Evolutionary conservation across 2,329 filamentous ascomycete genomes (phyloP).

Genomic region (Cytospora chrysosperma): DNA sequence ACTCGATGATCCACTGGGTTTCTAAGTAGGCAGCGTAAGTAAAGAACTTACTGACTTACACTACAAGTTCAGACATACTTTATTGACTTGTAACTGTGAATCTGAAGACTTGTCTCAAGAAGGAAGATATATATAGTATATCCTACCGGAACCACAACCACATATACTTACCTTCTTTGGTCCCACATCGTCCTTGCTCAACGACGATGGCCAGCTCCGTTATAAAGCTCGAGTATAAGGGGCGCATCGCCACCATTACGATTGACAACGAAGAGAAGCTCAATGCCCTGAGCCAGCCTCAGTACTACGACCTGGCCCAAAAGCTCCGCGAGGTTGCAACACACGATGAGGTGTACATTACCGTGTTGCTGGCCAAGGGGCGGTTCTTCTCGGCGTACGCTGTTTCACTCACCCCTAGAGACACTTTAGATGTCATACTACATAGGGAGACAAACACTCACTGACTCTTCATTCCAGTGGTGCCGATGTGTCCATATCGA

Average conservation of each 20-base stretch:
- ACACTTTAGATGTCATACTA: not conserved
- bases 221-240: constrained; percentile 60
- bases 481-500: constrained; percentile 68
- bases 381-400: constrained; percentile 82
- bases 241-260: constrained; percentile 78
- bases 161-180: not conserved
- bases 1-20: not conserved
- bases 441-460: not conserved
- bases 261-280: constrained; percentile 85
- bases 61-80: not conserved
- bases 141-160: not conserved
- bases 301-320: constrained; percentile 76
- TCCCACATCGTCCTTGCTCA: constrained; percentile 1
- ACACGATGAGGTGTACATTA: constrained; percentile 79
- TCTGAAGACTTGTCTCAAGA: not conserved
- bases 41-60: no score
- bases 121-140: not conserved
- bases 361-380: constrained; percentile 81
- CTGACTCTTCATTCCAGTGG: constrained; percentile 52
- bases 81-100: not conserved
- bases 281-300: constrained; percentile 70
- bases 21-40: not conserved
- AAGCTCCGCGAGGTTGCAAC: constrained; percentile 74
- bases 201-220: constrained; percentile 45
- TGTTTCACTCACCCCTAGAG: not conserved